These are phyloP conservation scores for Lactarius hengduanensis DNA, from an alignment of 768 basidiomycete species.

Conservation along the genomic window DNA sequence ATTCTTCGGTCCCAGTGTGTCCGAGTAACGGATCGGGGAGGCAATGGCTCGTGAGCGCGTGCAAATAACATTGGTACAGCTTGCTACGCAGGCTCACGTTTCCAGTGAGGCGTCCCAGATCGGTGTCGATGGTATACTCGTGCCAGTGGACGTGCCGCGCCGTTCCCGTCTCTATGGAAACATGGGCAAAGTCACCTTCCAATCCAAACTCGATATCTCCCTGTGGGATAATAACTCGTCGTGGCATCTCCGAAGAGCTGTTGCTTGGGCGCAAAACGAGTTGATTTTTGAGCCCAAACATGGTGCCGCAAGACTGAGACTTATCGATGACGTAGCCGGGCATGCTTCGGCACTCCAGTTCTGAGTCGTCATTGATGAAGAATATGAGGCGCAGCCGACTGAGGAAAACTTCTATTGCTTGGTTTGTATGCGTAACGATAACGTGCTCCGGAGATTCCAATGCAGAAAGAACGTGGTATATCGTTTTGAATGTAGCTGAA, in stretches of 20 bases:
- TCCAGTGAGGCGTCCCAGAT: conserved; percentile 35
- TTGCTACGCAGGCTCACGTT: conserved; percentile 33
- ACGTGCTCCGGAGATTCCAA: conserved; percentile 3
- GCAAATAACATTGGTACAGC: conserved; percentile 45
- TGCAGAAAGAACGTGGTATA: neutral
- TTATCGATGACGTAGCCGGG: conserved; percentile 43
- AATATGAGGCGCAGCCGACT: conserved; percentile 45
- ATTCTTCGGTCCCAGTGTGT: conserved; percentile 47
- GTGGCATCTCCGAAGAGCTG: neutral
- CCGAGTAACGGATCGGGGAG: conserved; percentile 45
- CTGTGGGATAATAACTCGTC: conserved; percentile 14
- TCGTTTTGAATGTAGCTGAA: neutral
- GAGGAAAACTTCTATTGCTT: conserved; percentile 28
- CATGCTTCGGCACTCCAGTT: conserved; percentile 43
- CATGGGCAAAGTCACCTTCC: conserved; percentile 4
- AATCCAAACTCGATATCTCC: neutral
- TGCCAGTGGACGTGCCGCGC: conserved; percentile 28
- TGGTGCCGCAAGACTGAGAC: conserved; percentile 42
- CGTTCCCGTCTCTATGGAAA: neutral
- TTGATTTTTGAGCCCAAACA: conserved; percentile 44
- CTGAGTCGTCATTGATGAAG: conserved; percentile 33
- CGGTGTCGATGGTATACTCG: conserved; percentile 35
- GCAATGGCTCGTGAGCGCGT: conserved; percentile 46
- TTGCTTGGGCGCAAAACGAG: conserved; percentile 24
- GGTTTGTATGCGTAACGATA: neutral